phyloP scores from a whole-genome alignment of 2,329 filamentous ascomycete species.

The Hymenoscyphus linearis region DNA sequence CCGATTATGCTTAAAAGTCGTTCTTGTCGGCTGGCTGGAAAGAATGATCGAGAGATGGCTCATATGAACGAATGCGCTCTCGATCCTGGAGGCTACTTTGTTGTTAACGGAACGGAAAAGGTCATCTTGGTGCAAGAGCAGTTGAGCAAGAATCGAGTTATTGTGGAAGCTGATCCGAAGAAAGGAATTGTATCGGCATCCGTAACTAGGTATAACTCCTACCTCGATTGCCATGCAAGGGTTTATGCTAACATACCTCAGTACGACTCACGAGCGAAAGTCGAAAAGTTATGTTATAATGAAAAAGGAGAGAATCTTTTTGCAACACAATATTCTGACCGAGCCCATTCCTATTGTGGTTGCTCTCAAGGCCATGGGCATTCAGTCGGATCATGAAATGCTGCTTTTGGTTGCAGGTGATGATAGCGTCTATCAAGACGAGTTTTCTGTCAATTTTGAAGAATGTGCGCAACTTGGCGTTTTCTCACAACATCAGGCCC shows the following conservation, averaged over 20 bases:
- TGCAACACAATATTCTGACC: conserved; percentile 88
- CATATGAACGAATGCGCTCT: conserved; percentile 91
- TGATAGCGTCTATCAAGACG: conserved; percentile 85
- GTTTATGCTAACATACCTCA: conserved; percentile 33
- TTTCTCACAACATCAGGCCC: conserved; percentile 88
- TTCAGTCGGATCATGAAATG: conserved; percentile 93
- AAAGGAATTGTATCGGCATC: conserved; percentile 93
- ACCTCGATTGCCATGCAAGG: neutral
- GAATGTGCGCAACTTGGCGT: conserved; percentile 79
- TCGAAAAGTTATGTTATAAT: conserved; percentile 94
- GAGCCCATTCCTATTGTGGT: conserved; percentile 96
- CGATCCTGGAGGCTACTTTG: conserved; percentile 96
- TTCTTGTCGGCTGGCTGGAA: conserved; percentile 80
- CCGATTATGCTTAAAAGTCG: conserved; percentile 96
- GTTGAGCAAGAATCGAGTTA: conserved; percentile 97
- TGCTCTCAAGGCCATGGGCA: conserved; percentile 85
- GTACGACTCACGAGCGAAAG: conserved; percentile 95
- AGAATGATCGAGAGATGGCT: conserved; percentile 84
- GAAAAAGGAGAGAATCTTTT: conserved; percentile 85
- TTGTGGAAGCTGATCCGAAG: conserved; percentile 88
- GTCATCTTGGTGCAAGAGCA: conserved; percentile 98
- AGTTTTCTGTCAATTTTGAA: conserved; percentile 93
- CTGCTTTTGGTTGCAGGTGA: conserved; percentile 83
- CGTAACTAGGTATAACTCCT: conserved; percentile 58
- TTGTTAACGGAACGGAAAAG: conserved; percentile 96